Evolutionary conservation across 1,284 basidiomycete genomes (phyloP).

Genomic region (Leccinum subrobustum): DNA sequence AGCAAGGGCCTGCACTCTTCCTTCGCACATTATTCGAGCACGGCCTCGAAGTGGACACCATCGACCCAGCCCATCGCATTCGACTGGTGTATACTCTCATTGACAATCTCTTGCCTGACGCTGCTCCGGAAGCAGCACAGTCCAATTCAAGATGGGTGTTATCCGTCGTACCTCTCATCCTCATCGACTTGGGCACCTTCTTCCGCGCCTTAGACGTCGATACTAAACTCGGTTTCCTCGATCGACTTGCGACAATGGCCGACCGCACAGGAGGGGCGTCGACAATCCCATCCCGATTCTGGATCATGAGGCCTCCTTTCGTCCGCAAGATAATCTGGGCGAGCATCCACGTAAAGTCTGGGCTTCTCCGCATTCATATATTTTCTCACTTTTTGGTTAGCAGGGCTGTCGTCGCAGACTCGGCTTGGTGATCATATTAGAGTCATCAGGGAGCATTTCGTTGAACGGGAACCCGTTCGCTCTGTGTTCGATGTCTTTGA

Average conservation of each 20-base stretch:
- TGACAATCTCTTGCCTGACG: too few species aligned
- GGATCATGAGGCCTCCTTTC: conserved; percentile 3
- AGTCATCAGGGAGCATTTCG: conserved; percentile 23
- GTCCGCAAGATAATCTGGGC: conserved; percentile 4
- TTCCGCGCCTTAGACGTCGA: too few species aligned
- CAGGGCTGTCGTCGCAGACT: conserved; percentile 5
- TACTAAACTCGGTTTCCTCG: too few species aligned
- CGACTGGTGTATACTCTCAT: too few species aligned
- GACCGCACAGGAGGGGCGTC: conserved; percentile 8
- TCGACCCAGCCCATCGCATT: too few species aligned
- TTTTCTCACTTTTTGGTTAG: conserved; percentile 1
- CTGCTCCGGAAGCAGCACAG: too few species aligned
- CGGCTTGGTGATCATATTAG: conserved; percentile 15
- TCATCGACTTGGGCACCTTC: too few species aligned
- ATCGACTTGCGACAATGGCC: neutral
- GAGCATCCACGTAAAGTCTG: conserved; percentile 15
- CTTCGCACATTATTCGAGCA: too few species aligned
- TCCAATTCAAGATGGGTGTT: too few species aligned
- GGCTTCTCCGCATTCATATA: neutral
- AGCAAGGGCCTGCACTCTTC: too few species aligned
- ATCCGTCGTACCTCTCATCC: too few species aligned
- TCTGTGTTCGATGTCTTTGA: conserved; percentile 32
- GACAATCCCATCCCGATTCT: conserved; percentile 7
- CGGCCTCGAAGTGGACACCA: too few species aligned
- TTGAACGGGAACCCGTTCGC: conserved; percentile 25